Base-by-base conservation (phyloP, 2,329 filamentous ascomycete genomes). In the Pestalotiopsis sp. region DNA sequence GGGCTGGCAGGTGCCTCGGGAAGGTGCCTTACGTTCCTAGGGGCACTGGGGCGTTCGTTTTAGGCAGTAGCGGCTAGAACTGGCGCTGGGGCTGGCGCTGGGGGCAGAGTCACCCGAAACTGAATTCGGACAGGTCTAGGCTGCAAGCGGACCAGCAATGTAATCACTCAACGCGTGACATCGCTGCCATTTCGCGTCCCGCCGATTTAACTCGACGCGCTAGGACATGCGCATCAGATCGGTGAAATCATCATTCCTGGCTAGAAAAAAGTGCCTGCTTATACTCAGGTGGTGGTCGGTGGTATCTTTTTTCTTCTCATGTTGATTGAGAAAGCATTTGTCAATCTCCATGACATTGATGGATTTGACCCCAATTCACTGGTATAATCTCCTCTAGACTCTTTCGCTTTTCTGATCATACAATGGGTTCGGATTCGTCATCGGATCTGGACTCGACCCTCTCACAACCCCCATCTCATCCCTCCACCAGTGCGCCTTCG, bases 111-210 rank as follows among this genome's bases (percentile, higher is more conserved):
- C 14, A 20, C 17, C 22, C 14, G 22, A 13, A 13, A 35, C 58
- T 61, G 58, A 35, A 20, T 38, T 61, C 58, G 30, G 58, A 61
- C 58, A 61, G 58, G 56, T 35, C n/a, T 14, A n/a, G 35, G 24
- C 58, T 39, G 58, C 58, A 61, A 61, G n/a, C 30, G 35, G 58
- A 22, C 30, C 13, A 59, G 14, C 30, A 20, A 26, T 61, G 24
- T 17, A 26, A 17, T 59, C 69, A 75, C 68, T 78, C 75, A 72
- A 77, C 76, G 75, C 76, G 75, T 77, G 76, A 76, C 73, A 72
- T 69, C 75, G 75, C 68, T 71, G 63, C 60, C 30, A 64, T 65
- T 70, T 77, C 76, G 76, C 76, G 76, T 77, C 70, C 65, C 35
- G 62, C 38, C 62, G 62, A 63, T 55, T 24, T 61, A n/a, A 55